Base-by-base conservation (phyloP, 2,329 filamentous ascomycete species). In the Raffaelea ambrosiae region DNA sequence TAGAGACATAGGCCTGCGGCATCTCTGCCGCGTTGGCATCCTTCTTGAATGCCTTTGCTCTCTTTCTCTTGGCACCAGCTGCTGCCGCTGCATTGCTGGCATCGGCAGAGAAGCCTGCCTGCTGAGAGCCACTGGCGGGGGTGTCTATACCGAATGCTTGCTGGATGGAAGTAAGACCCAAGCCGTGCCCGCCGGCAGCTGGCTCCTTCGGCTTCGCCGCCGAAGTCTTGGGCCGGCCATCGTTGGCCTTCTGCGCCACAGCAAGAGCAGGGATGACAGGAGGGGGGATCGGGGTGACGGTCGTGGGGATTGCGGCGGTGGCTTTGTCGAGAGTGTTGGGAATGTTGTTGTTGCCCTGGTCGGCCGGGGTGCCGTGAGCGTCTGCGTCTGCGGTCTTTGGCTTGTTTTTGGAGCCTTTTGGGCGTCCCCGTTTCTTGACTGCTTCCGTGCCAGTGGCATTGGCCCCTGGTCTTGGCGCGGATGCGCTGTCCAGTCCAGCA, bases 321-420 rank as follows among this genome's bases (percentile, higher is more conserved):
- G 38, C 47, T 3, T 10, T 4, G 10, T 43, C 40, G 29, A 38
- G 9, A 23, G 35, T 20, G 26, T 48, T 43, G 39, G 9, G 3
- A 31, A 23, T n/a, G 14, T 33, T n/a, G 47, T 16, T 8, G 26
- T 18, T 13, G 44, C 40, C 3, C 33, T 41, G n/a, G 50, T 40
- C 22, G 40, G 39, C 18, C 21, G 19, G 2, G 40, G 20, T 23
- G 66, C 7, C 35, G 7, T 5, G 7, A 8, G 35, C 35, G 13
- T 5, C 35, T 38, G 35, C 35, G 7, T 5, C 35, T 38, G 35
- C 35, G 13, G 14, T 19, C 51, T 68, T 73, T 3, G 68, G 64
- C 3, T 70, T 66, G 51, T 76, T 77, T 50, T 71, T 74, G 2
- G 73, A 76, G 1, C 74, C 74, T 50, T 75, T 76, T 0, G 74